Evolutionary conservation across 805 yeast genomes (phyloP).

Genomic region (Ogataea haglerorum): DNA sequence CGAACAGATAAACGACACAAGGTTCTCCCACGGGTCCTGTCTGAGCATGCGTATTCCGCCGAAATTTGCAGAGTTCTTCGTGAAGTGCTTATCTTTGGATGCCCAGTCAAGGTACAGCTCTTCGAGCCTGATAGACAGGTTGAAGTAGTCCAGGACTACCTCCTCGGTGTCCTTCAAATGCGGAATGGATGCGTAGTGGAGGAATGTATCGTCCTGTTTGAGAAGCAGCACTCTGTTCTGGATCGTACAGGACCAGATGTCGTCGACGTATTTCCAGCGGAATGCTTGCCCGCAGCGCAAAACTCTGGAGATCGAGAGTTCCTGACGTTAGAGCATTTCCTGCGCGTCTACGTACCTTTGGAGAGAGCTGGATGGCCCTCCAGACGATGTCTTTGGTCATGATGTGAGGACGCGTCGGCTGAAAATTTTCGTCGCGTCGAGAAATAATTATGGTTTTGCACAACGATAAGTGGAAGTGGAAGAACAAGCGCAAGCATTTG

Average conservation of each 20-base stretch:
- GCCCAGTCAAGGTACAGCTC: slow-evolving; percentile 63
- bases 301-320: slow-evolving; percentile 60
- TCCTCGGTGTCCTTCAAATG: slow-evolving; percentile 34
- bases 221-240: slow-evolving; percentile 60
- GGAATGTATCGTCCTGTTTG: slow-evolving; percentile 47
- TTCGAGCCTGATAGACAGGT: slow-evolving; percentile 52
- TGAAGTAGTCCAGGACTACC: slow-evolving; percentile 66
- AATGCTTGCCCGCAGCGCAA: slow-evolving; percentile 85
- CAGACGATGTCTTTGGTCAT: slow-evolving; percentile 29
- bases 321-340: slow-evolving; percentile 29
- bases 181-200: slow-evolving; percentile 52
- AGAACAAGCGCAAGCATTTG: slow-evolving; percentile 40
- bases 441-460: slow-evolving; percentile 44
- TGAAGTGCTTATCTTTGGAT: slow-evolving; percentile 48
- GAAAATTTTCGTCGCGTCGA: slow-evolving; percentile 6
- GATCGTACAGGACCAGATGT: slow-evolving; percentile 64
- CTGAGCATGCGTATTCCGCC: slow-evolving; percentile 79
- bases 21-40: slow-evolving; percentile 97
- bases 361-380: slow-evolving; percentile 25
- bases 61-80: slow-evolving; percentile 35
- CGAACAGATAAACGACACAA: slow-evolving; percentile 87
- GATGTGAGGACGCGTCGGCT: slow-evolving; percentile 6
- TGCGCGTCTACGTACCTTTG: slow-evolving; percentile 18
- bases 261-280: slow-evolving; percentile 63
- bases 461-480: slow-evolving; percentile 50